Evolutionary conservation across 75 land plant genomes (phyloP), one percentile per base, ranked within the genome.

Genomic region (Larix kaempferi): DNA sequence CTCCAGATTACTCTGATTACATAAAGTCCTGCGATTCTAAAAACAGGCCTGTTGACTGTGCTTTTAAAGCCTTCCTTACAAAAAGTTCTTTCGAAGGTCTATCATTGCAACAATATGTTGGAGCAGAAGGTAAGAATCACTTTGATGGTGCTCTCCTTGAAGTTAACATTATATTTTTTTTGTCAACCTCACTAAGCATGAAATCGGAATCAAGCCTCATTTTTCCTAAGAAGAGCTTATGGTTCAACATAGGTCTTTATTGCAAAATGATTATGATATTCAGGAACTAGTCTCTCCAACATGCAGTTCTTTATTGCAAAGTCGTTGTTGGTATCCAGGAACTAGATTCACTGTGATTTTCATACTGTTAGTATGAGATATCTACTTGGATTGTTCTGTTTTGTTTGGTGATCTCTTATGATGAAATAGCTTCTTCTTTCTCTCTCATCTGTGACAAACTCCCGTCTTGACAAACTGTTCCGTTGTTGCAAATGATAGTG

Each of bases 41-140:
- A 35, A 73, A 74, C 57, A 74, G 64, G 57, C 55, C 58, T 15
- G 82, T 82, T 59, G 84, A 82, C 58, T 82, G 84, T 54, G 84
- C 76, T 14, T 74, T 82, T 73, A 14, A 69, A 55, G n/a, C 35
- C 63, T 65, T 61, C 54, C 27, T 75, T 82, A 29, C 59, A 80
- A 33, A 69, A 80, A 19, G 73, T 66, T 54, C 56, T 79, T 63
- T 21, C 23, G 23, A 80, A 74, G 29, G 76, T 74, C 63, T 83
- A 82, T 26, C 61, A 64, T 57, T 78, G 71, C 44, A 39, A 41
- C 26, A 58, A 78, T 55, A 79, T 44, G 54, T 61, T 81, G 39
- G 57, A 54, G 41, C 27, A 17, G 23, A 74, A 78, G 71, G 80
- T 73, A 69, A 57, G 25, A 29, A 16, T 79, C 25, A 57, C 23